Conservation (phyloP, 2,329 filamentous ascomycete genomes). For the Lasiodiplodia theobromae region DNA sequence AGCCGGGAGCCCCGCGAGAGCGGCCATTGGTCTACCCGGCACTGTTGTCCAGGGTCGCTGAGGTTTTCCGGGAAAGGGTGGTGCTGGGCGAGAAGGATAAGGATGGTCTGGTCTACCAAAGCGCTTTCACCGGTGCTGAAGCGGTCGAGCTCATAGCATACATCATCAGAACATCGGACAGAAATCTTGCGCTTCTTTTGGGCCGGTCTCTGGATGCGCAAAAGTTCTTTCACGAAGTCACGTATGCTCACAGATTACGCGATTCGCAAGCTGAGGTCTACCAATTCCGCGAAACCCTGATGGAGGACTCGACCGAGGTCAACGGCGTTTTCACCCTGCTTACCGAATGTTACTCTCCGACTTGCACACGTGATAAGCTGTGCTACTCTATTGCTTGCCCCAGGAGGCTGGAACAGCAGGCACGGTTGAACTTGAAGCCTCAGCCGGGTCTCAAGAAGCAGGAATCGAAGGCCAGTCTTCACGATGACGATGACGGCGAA, state of each 20-base stretch:
- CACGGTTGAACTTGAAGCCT: slow-evolving; percentile 89
- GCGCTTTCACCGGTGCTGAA: slow-evolving; percentile 93
- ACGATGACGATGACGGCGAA: slow-evolving; percentile 88
- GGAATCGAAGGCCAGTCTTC: slow-evolving; percentile 73
- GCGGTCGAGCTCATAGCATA: slow-evolving; percentile 95
- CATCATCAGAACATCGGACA: slow-evolving; percentile 96
- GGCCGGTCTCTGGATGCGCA: slow-evolving; percentile 94
- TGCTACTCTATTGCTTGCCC: slow-evolving; percentile 99
- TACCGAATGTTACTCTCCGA: slow-evolving; percentile 97
- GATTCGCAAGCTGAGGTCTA: slow-evolving; percentile 96
- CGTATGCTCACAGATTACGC: slow-evolving; percentile 92
- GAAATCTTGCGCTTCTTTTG: slow-evolving; percentile 88
- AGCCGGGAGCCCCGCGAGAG: slow-evolving; percentile 64
- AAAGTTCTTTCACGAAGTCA: slow-evolving; percentile 99
- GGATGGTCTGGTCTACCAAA: slow-evolving; percentile 96
- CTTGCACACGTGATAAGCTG: slow-evolving; percentile 91
- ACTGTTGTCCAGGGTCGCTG: slow-evolving; percentile 88
- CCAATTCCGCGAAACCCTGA: slow-evolving; percentile 91
- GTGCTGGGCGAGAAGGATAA: slow-evolving; percentile 87
- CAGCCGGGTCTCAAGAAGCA: slow-evolving; percentile 83
- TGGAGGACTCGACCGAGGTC: slow-evolving; percentile 83
- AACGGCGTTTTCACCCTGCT: slow-evolving; percentile 96
- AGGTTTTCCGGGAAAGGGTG: slow-evolving; percentile 90
- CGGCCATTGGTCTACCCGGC: slow-evolving; percentile 92
- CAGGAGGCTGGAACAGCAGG: slow-evolving; percentile 90